Conservation (phyloP, 257 asterid species). For the Capsicum rhomboideum region DNA sequence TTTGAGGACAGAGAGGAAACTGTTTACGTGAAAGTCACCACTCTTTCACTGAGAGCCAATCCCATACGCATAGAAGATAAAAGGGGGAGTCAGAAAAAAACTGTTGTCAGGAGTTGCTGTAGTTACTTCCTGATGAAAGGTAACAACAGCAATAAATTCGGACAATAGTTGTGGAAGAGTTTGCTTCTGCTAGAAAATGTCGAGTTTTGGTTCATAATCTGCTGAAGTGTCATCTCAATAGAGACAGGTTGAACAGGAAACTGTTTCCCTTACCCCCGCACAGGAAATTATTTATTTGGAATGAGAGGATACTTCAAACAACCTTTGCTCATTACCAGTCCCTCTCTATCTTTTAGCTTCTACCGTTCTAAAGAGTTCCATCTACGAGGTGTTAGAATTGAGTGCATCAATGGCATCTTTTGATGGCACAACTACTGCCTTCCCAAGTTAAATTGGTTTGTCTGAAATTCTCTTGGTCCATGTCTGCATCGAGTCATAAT, state of each 20-base stretch:
- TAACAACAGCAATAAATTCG: neutral
- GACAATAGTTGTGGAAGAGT: neutral
- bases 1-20: neutral
- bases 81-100: neutral
- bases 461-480: neutral
- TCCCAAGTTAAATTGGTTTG: neutral
- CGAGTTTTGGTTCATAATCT: neutral
- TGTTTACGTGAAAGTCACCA: neutral
- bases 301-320: neutral
- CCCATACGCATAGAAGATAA: neutral
- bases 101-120: neutral
- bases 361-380: neutral
- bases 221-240: neutral
- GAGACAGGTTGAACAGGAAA: neutral
- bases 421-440: neutral
- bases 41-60: neutral
- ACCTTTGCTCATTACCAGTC: neutral
- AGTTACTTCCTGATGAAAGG: neutral
- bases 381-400: neutral
- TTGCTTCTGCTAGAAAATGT: neutral
- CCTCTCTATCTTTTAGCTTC: neutral
- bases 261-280: neutral
- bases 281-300: neutral
- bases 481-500: neutral
- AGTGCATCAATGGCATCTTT: neutral